A percentile compares a stretch with the other conserved stretches of the same genome.
Evolutionary conservation across 192 early-diverging fungal species (phyloP).

Genomic region (Podila horticola): DNA sequence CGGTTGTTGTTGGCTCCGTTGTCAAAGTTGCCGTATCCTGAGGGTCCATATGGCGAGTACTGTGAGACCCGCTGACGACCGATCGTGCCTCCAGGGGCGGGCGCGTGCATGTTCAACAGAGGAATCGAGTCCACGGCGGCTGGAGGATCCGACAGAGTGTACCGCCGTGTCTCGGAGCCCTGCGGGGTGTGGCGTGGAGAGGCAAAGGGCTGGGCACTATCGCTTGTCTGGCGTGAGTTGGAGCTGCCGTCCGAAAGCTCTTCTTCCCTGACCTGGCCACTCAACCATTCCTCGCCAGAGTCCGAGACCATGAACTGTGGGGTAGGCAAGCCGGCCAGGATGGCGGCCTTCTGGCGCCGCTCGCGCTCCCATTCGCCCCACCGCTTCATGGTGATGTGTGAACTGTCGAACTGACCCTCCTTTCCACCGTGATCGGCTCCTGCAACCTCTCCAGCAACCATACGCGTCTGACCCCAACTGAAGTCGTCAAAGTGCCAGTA

Average conservation of each 20-base stretch:
- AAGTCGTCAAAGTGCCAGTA: constrained; percentile 92
- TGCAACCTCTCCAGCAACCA: constrained; percentile 68
- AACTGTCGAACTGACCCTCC: constrained; percentile 76
- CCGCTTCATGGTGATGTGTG: constrained; percentile 75
- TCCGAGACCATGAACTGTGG: constrained; percentile 51
- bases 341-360: constrained; percentile 56
- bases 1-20: constrained; percentile 11
- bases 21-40: background rate
- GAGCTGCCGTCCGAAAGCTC: constrained; percentile 48
- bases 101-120: constrained; percentile 43
- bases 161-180: constrained; percentile 22
- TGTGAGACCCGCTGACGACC: constrained; percentile 44
- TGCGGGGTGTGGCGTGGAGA: constrained; percentile 21
- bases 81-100: constrained; percentile 45
- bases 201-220: constrained; percentile 40
- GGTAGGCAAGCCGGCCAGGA: constrained; percentile 52
- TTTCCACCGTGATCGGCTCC: constrained; percentile 68
- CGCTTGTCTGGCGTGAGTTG: constrained; percentile 32
- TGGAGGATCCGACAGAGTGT: constrained; percentile 25
- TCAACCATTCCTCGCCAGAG: constrained; percentile 41
- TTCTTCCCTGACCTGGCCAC: constrained; percentile 21
- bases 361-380: constrained; percentile 72
- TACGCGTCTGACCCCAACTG: constrained; percentile 75
- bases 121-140: constrained; percentile 34
- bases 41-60: constrained; percentile 13